Base-by-base conservation (phyloP, 805 yeast genomes). In the Torulaspora microellipsoides region DNA sequence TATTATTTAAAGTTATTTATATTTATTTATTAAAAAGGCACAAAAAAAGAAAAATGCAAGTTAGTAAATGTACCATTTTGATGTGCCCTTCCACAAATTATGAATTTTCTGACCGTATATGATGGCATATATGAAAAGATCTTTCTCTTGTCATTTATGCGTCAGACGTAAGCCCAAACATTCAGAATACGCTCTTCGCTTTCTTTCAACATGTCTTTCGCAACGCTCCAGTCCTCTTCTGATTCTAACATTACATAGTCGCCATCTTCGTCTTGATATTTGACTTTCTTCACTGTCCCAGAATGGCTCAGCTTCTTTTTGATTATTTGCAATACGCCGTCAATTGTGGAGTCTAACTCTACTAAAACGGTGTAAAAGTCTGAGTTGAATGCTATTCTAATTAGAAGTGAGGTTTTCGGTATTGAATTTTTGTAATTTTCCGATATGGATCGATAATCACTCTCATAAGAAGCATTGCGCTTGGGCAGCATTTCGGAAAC, bases 211-310 rank as follows among this genome's bases (percentile, higher is more conserved):
- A 77, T 75, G 50, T 87, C 96, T 44, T 83, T 75, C 2, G 95
- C 97, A 60, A 90, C 79, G 25, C 64, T 67, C 86, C 96, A 85
- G 61, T 91, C 98, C 40, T 91, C 97, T 49, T 83, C 84, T 27
- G 88, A 78, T 52, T 81, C 85, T 65, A 91, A 78, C 37, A 85
- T 80, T 34, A 93, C 95, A 60, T 78, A 83, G 62, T 93, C 99
- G 13, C 95, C 96, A 61, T 93, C 99, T 65, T 93, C 99, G 64
- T 93, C 99, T 60, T 80, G 80, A 61, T 88, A 91, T 63, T 81
- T 82, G 48, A 93, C 72, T 55, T 83, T 70, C 44, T 68, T 65
- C 36, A 69, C 51, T 11, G 64, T 72, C 17, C 82, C 84, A 42
- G 79, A 71, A 40, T 76, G 74, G 35, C 72, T 68, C 36, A 81